phyloP scores from a whole-genome alignment of 371 early-diverging fungal genomes.

The Coemansia sp. region DNA sequence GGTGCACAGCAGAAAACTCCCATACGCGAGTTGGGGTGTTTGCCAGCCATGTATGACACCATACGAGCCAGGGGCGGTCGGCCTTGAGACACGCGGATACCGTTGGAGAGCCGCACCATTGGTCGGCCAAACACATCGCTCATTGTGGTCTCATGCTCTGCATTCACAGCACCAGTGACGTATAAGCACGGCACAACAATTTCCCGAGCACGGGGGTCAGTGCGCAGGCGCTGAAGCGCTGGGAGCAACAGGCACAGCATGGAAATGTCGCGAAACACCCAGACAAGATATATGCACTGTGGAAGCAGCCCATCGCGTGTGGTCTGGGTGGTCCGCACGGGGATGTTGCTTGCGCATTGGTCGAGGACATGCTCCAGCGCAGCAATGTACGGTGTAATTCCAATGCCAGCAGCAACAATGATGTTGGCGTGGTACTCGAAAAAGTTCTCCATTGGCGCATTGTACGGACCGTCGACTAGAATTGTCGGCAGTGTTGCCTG shows the following conservation, averaged over 20 bases:
- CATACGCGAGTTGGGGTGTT: constrained; percentile 31
- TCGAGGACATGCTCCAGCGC: constrained; percentile 43
- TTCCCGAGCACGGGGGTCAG: constrained; percentile 28
- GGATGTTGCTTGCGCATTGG: constrained; percentile 35
- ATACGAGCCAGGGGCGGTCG: constrained; percentile 43
- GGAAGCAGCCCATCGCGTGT: constrained; percentile 44
- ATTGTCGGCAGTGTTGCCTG: constrained; percentile 58
- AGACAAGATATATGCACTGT: constrained; percentile 36
- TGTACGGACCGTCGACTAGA: constrained; percentile 83
- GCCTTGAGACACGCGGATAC: constrained; percentile 43
- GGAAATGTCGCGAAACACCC: constrained; percentile 47
- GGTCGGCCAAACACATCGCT: constrained; percentile 48
- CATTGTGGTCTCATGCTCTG: constrained; percentile 26
- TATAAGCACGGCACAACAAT: constrained; percentile 47
- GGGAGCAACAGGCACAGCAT: constrained; percentile 30
- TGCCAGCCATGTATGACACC: constrained; percentile 44
- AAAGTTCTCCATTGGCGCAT: constrained; percentile 77
- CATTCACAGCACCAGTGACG: constrained; percentile 34
- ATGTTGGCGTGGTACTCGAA: constrained; percentile 74
- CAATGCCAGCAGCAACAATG: constrained; percentile 78
- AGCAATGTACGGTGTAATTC: constrained; percentile 62
- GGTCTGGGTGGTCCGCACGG: constrained; percentile 37
- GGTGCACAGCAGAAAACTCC: constrained; percentile 49
- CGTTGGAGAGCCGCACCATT: constrained; percentile 41
- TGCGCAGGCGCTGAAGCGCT: constrained; percentile 32